Base-by-base conservation (phyloP, 257 asterid genomes). In the Verbena officinalis region DNA sequence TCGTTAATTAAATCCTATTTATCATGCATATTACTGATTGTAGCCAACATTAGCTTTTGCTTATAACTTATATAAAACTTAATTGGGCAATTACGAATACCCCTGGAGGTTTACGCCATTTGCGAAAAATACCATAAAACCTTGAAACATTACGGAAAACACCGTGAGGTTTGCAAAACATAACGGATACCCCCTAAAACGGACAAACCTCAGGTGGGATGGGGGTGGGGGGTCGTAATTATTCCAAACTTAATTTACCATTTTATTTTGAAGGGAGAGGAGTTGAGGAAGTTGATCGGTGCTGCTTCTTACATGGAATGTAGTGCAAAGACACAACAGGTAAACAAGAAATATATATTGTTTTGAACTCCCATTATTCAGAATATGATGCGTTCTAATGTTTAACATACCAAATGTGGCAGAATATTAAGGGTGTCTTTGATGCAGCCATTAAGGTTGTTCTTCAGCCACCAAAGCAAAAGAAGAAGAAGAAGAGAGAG, bases 221-320 rank as follows among this genome's bases (percentile, higher is more conserved):
- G n/a, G n/a, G n/a, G n/a, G n/a, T n/a, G n/a, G n/a, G n/a, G n/a
- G n/a, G n/a, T n/a, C n/a, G n/a, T n/a, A n/a, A n/a, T 62, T 56
- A 22, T 33, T 20, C 3, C 21, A 21, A 50, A 53, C 54, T 64
- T 80, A 67, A 64, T 69, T 31, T 64, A 13, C 33, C 38, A 36
- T 72, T 33, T 39, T 66, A 54, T 33, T 62, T 65, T 65, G 49
- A 75, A 91, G 96, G 98, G 96, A 19, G 96, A 83, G 70, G 95
- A 88, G 83, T 88, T 91, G 55, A 88, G 64, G 82, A 88, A 83
- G 79, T 34, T 74, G 77, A 89, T 86, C 70, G 92, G 92, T 17
- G 96, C 95, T 36, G 65, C 84, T 48, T 83, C 92, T 43, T 91
- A 86, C 73, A 69, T 91, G 21, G 98, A 91, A 74, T 91, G 98